Evolutionary conservation across 108 stramenopile species (phyloP).

Genomic region (Asterionellopsis glacialis): DNA sequence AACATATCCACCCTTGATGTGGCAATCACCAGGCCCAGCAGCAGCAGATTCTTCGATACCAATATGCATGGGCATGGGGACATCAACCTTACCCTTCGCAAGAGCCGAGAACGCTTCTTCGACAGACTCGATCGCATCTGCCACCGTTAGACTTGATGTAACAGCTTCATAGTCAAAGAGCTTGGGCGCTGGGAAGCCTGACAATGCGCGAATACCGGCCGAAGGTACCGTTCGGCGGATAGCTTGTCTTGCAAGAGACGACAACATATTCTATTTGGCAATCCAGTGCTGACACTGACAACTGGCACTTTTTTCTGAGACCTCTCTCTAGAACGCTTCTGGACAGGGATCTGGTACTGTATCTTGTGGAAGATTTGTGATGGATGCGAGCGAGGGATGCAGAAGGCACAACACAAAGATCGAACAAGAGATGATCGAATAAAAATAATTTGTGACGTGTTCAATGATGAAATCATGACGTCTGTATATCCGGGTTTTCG

Average conservation of each 20-base stretch:
- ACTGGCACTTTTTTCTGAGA: too few species aligned
- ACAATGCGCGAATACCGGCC: slow-evolving; percentile 22
- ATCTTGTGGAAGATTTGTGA: too few species aligned
- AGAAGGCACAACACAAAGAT: too few species aligned
- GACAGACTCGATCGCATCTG: slow-evolving; percentile 81
- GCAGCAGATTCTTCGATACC: slow-evolving; percentile 77
- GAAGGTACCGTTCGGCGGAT: slow-evolving; percentile 6
- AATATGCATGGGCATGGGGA: slow-evolving; percentile 96
- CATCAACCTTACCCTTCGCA: slow-evolving; percentile 89
- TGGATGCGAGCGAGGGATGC: too few species aligned
- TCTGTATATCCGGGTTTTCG: too few species aligned
- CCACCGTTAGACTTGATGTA: slow-evolving; percentile 67
- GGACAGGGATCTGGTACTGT: too few species aligned
- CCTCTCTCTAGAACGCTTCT: too few species aligned
- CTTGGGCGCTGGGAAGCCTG: slow-evolving; percentile 70
- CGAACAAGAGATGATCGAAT: too few species aligned
- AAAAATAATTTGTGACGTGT: too few species aligned
- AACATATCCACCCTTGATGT: slow-evolving; percentile 87
- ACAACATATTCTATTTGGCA: slow-evolving; percentile 9
- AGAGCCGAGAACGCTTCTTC: slow-evolving; percentile 86
- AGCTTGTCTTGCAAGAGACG: slow-evolving; percentile 14
- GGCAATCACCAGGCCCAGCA: slow-evolving; percentile 92
- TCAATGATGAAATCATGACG: too few species aligned
- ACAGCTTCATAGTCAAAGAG: slow-evolving; percentile 84
- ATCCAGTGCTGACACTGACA: too few species aligned